Conservation (phyloP, 2,329 filamentous ascomycete genomes). For the Fusarium temperatum region DNA sequence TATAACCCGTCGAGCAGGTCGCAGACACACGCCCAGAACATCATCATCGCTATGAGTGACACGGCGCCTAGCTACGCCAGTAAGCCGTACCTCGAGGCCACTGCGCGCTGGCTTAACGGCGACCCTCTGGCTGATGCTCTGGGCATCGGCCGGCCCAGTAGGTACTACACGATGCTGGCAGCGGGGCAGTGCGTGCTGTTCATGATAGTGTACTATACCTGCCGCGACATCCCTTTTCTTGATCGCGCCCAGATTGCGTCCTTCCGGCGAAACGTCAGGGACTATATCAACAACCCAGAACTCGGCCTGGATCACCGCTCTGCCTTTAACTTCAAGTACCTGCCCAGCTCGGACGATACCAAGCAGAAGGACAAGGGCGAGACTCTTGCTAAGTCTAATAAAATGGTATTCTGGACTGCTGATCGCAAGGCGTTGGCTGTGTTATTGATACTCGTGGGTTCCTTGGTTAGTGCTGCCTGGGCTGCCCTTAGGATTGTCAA, state of each 20-base stretch:
- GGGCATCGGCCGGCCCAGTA: not conserved
- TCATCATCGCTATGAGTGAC: not conserved
- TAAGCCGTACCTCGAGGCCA: not conserved
- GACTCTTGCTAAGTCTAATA: not conserved
- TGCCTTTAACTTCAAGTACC: not conserved
- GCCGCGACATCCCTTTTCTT: not conserved
- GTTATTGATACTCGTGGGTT: not conserved
- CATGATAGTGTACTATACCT: not conserved
- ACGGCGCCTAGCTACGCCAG: not conserved
- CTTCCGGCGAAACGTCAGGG: not conserved
- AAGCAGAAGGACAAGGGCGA: not conserved
- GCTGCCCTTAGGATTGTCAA: accelerated
- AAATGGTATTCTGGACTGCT: not conserved
- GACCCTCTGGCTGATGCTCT: not conserved
- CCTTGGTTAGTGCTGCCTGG: accelerated
- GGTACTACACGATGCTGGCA: not conserved
- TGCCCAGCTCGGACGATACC: not conserved
- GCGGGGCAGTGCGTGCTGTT: accelerated
- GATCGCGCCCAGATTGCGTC: not conserved
- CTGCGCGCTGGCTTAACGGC: not conserved
- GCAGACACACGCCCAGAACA: not conserved
- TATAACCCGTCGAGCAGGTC: not conserved
- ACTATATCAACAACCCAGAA: not conserved
- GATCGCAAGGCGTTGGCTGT: not conserved
- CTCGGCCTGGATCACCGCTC: not conserved